phyloP scores from a whole-genome alignment of 2,329 filamentous ascomycete genomes.

The Aureobasidium sp. region DNA sequence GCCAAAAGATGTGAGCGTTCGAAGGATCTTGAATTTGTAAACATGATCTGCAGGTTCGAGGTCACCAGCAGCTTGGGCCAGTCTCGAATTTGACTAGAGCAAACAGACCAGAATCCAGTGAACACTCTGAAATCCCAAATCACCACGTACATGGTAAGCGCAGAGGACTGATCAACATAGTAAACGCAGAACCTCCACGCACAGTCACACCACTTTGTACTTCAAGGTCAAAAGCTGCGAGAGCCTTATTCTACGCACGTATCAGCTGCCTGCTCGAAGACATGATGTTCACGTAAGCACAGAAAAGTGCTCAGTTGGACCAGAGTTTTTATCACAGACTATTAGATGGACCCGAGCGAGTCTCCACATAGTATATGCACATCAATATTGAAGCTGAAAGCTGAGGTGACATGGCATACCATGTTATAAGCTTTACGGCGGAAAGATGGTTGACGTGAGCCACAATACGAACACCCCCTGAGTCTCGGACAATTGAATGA shows the following conservation, averaged over 20 bases:
- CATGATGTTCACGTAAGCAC: background rate
- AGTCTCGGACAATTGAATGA: constrained; percentile 2
- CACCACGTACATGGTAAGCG: background rate
- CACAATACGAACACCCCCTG: background rate
- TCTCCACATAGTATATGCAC: constrained; percentile 9
- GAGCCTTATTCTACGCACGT: background rate
- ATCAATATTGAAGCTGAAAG: background rate
- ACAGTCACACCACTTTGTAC: background rate
- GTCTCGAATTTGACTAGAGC: background rate
- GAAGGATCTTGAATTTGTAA: background rate
- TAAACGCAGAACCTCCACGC: background rate
- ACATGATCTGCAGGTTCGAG: background rate
- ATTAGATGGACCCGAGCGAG: background rate
- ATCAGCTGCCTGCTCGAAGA: background rate
- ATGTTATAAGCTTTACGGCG: constrained; percentile 11
- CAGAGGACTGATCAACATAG: background rate
- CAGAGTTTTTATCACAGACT: background rate
- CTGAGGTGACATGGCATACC: constrained; percentile 2
- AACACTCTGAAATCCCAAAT: background rate
- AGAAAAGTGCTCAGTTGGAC: background rate
- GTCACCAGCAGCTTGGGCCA: background rate
- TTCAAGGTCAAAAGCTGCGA: background rate
- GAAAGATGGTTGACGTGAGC: background rate
- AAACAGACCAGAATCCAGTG: background rate
- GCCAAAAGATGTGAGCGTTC: background rate